Evolutionary conservation across 768 basidiomycete species (phyloP), one percentile per base, ranked within the genome.

Genomic region (Trametes maxima): DNA sequence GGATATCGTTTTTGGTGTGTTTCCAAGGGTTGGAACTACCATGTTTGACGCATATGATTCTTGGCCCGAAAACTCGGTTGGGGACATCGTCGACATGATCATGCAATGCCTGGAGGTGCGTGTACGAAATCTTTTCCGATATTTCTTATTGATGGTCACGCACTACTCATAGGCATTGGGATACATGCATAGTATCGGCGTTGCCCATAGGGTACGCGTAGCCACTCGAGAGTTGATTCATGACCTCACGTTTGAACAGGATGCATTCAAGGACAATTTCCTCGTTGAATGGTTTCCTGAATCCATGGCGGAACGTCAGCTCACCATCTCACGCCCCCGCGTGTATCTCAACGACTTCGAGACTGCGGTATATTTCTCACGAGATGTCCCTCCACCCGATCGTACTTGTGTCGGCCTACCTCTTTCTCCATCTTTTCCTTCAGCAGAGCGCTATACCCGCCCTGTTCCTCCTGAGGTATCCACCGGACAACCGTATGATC

Each of bases 41-140:
- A 37, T 69, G 24, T 3, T 16, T 0, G 43, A 54, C 5, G 56
- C 63, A 8, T 68, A 68, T 60, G 63, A 47, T 12, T 58, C 6
- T 7, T 73, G 73, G 72, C 52, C 70, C 12, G 59, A 67, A 58
- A 75, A 75, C 59, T 72, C 72, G 35, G 70, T 69, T 0, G 73
- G 71, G 1, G 73, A 75, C 53, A 48, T 74, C 39, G 24, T 74
- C 21, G 68, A 75, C 25, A 72, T 75, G 69, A 46, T 73, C 2
- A 42, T 74, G 65, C 74, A 75, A 51, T 68, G 66, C 48, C 44
- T 74, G 24, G 69, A 74, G 67, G 73, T 74, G 7, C 24, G 55
- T 37, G 22, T 39, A 22, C n/a, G n/a, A n/a, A n/a, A n/a, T n/a
- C n/a, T n/a, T n/a, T n/a, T 28, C 5, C 6, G 1, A 19, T 6